These are phyloP conservation scores for Coprinopsis marcescibilis DNA, from an alignment of 768 basidiomycete genomes.

Conservation along the genomic window DNA sequence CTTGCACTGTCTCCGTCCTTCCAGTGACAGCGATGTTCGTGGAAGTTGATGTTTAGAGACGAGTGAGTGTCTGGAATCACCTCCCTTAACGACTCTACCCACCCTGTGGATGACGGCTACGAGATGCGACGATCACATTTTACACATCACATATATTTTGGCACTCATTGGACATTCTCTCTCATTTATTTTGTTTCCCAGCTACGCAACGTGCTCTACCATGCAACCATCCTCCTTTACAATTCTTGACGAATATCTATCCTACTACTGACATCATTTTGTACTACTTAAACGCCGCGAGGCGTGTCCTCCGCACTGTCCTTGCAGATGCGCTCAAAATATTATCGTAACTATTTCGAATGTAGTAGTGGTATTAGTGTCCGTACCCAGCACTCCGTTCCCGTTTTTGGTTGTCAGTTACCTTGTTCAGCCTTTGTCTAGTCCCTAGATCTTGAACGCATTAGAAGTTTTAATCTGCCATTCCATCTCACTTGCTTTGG, in stretches of 20 bases:
- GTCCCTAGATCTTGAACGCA: too few species aligned
- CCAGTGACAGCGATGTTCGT: not conserved
- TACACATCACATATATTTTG: not conserved
- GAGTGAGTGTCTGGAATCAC: not conserved
- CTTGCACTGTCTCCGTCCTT: not conserved
- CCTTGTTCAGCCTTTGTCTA: too few species aligned
- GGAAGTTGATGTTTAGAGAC: not conserved
- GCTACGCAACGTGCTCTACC: not conserved
- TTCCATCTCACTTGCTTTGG: too few species aligned
- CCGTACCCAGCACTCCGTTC: too few species aligned
- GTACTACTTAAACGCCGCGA: not conserved
- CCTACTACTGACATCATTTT: not conserved
- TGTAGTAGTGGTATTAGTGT: too few species aligned
- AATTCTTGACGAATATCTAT: conserved; percentile 36
- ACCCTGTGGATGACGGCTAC: conserved; percentile 4
- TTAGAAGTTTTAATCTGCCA: too few species aligned
- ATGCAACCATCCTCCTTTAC: conserved; percentile 22
- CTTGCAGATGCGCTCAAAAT: too few species aligned
- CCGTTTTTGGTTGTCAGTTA: too few species aligned
- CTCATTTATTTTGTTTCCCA: conserved; percentile 21
- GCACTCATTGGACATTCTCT: conserved; percentile 13
- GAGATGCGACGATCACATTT: not conserved
- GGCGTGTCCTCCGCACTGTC: not conserved
- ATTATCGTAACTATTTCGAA: too few species aligned
- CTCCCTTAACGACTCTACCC: not conserved